Percentiles rank a stretch among this genome's conserved stretches.
These are phyloP conservation scores for Rickenella mellea DNA, from an alignment of 768 basidiomycete species.

Conservation along the genomic window DNA sequence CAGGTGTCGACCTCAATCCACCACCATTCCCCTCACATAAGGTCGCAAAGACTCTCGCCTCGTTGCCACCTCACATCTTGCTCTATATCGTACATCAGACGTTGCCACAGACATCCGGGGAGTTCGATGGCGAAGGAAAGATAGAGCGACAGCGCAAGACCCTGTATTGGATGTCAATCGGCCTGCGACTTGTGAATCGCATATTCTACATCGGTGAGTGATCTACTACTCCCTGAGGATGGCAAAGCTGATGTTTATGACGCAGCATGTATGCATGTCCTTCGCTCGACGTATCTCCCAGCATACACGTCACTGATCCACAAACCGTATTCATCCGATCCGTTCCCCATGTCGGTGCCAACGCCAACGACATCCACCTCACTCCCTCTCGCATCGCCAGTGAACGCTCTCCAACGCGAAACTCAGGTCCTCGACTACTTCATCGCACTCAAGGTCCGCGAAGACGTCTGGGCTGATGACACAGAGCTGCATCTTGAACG, in stretches of 20 bases:
- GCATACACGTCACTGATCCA: slow-evolving; percentile 55
- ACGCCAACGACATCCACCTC: slow-evolving; percentile 12
- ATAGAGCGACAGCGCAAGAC: slow-evolving; percentile 52
- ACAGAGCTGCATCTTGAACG: slow-evolving; percentile 65
- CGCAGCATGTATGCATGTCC: slow-evolving; percentile 70
- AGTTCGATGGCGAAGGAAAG: slow-evolving; percentile 28
- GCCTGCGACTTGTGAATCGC: slow-evolving; percentile 55
- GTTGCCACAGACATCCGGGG: slow-evolving; percentile 36
- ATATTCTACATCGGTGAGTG: slow-evolving; percentile 61
- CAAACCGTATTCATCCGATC: slow-evolving; percentile 66
- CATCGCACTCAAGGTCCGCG: slow-evolving; percentile 69
- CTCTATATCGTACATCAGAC: slow-evolving; percentile 60
- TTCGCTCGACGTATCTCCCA: slow-evolving; percentile 66
- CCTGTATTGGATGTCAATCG: slow-evolving; percentile 59
- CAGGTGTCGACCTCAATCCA: slow-evolving; percentile 10
- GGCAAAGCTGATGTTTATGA: neutral
- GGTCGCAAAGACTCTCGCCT: slow-evolving; percentile 15
- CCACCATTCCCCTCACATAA: slow-evolving; percentile 23
- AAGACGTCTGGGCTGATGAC: slow-evolving; percentile 73
- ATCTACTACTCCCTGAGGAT: neutral
- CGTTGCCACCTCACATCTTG: slow-evolving; percentile 53
- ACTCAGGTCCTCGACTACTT: slow-evolving; percentile 68
- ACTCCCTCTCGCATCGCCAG: slow-evolving; percentile 12
- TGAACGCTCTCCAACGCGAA: slow-evolving; percentile 56
- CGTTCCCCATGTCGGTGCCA: slow-evolving; percentile 47